Evolutionary conservation across 805 yeast genomes (phyloP).

Genomic region (Nakazawaea ishiwadae): DNA sequence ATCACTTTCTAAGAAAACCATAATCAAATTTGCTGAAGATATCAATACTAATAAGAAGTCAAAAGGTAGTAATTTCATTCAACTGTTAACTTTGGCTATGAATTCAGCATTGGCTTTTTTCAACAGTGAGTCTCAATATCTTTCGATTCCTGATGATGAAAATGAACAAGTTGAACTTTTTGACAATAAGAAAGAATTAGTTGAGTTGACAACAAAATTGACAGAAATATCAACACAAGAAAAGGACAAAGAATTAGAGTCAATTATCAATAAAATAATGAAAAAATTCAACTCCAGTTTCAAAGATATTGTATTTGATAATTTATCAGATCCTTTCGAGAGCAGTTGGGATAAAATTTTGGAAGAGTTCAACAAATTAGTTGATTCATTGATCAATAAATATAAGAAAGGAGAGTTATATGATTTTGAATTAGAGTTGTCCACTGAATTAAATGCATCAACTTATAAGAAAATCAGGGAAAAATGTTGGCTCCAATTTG

Average conservation of each 20-base stretch:
- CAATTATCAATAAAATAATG: constrained; percentile 35
- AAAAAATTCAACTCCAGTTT: constrained; percentile 44
- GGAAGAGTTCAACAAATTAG: constrained; percentile 34
- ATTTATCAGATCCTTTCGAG: constrained; percentile 43
- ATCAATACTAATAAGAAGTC: constrained; percentile 22
- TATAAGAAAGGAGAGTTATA: constrained; percentile 26
- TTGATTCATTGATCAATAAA: constrained; percentile 26
- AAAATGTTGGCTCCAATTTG: constrained; percentile 63
- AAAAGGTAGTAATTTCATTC: constrained; percentile 12
- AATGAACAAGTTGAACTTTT: constrained; percentile 17
- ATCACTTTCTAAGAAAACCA: constrained; percentile 28
- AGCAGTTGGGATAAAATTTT: constrained; percentile 61
- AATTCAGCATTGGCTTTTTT: constrained; percentile 26
- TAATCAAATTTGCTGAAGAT: constrained; percentile 24
- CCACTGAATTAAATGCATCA: constrained; percentile 33
- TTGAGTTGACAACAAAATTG: constrained; percentile 26
- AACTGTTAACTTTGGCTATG: constrained; percentile 14
- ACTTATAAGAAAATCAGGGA: constrained; percentile 41
- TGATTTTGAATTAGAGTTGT: constrained; percentile 67
- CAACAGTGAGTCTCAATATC: constrained; percentile 26
- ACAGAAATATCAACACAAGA: constrained; percentile 26
- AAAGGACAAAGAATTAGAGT: constrained; percentile 35
- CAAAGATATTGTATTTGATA: constrained; percentile 45
- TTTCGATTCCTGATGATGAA: constrained; percentile 23
- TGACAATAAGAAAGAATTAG: constrained; percentile 27